Evolutionary conservation across 176 grass and related monocot species (phyloP).

Genomic region (Puccinellia tenuiflora): DNA sequence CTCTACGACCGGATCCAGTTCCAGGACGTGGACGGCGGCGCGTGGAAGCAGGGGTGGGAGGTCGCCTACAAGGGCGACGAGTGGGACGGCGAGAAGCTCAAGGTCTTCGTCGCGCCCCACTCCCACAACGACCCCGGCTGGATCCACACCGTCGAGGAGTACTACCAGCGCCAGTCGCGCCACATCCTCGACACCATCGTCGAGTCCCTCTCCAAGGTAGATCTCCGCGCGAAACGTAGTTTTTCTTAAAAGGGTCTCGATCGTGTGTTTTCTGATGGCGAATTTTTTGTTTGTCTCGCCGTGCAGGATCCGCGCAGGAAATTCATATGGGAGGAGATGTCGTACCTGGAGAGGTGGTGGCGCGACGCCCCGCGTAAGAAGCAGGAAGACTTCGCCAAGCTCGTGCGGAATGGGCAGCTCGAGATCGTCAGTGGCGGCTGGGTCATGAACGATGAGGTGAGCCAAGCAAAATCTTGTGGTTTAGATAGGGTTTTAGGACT

Average conservation of each 20-base stretch:
- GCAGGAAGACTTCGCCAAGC: conserved; percentile 63
- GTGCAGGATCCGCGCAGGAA: conserved; percentile 74
- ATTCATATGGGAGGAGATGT: conserved; percentile 99
- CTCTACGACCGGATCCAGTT: conserved; percentile 95
- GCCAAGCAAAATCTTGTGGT: conserved; percentile 6
- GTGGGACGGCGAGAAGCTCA: conserved; percentile 87
- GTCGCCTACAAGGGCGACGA: conserved; percentile 72
- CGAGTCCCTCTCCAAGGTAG: conserved; percentile 82
- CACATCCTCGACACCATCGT: conserved; percentile 89
- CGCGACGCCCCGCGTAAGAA: conserved; percentile 68
- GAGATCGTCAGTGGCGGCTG: conserved; percentile 98
- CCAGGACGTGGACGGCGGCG: conserved; percentile 69
- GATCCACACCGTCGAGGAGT: conserved; percentile 92
- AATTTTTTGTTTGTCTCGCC: not conserved
- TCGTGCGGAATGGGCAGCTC: conserved; percentile 76
- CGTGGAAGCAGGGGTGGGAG: conserved; percentile 96
- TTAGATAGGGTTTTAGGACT: conserved; percentile 29
- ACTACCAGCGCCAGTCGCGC: conserved; percentile 82
- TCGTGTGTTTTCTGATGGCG: not conserved
- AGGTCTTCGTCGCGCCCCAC: conserved; percentile 95
- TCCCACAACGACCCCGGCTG: conserved; percentile 97
- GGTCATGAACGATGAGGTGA: conserved; percentile 99
- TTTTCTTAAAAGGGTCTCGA: too few species aligned
- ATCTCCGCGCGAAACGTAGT: not conserved
- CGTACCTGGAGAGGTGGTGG: conserved; percentile 99